Percentiles rank a stretch among this genome's conserved stretches.
phyloP scores from a whole-genome alignment of 1,284 basidiomycete genomes.

The Cryptococcus jaspeensis region DNA sequence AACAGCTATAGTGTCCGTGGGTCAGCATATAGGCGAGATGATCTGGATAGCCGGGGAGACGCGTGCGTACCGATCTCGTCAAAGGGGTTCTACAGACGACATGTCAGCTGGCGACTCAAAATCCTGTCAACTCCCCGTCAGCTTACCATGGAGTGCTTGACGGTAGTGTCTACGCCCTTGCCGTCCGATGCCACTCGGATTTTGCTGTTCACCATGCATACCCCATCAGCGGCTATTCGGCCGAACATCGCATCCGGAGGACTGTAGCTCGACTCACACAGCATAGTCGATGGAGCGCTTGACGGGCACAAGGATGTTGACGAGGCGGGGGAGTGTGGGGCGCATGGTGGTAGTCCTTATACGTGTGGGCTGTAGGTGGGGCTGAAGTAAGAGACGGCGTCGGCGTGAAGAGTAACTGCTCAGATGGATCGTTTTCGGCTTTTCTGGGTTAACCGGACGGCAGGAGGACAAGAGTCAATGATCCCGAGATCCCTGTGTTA shows the following conservation, averaged over 20 bases:
- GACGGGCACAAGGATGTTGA: constrained; percentile 88
- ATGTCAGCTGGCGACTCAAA: constrained; percentile 1
- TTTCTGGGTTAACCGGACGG: constrained; percentile 3
- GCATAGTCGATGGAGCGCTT: constrained; percentile 66
- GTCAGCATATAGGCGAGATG: not conserved
- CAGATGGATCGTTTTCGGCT: not conserved
- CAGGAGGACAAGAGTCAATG: too few species aligned
- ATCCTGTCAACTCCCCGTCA: not conserved
- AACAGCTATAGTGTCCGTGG: constrained; percentile 63
- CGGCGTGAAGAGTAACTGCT: not conserved
- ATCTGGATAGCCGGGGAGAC: not conserved
- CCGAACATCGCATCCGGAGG: constrained; percentile 2
- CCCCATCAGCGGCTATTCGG: constrained; percentile 4
- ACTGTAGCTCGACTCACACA: constrained; percentile 20
- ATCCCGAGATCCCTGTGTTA: not conserved
- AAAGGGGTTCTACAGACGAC: constrained; percentile 76
- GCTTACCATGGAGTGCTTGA: constrained; percentile 94
- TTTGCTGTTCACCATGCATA: constrained; percentile 65
- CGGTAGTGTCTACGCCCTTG: constrained; percentile 88
- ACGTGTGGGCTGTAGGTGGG: not conserved
- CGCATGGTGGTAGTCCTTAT: constrained; percentile 58
- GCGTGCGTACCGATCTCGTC: constrained; percentile 82
- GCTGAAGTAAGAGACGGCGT: not conserved
- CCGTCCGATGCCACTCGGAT: constrained; percentile 90
- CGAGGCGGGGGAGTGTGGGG: constrained; percentile 65